Evolutionary conservation across 441 rosid species (phyloP), one percentile per base, ranked within the genome.

Genomic region (Erodium trifolium): DNA sequence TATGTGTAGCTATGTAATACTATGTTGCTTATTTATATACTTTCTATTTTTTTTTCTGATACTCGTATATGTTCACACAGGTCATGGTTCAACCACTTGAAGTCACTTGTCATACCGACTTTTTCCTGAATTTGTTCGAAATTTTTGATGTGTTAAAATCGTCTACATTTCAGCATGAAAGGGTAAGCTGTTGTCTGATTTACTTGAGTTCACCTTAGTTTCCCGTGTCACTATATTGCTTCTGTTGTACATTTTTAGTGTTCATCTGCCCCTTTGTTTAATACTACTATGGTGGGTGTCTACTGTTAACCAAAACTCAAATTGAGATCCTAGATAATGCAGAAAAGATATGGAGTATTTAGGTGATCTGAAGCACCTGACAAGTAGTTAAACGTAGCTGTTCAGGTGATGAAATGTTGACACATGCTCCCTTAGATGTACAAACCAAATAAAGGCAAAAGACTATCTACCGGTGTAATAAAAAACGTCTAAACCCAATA

Each of bases 161-260:
- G 68, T 79, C 86, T 75, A 82, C 81, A 67, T 89, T 88, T 82
- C 96, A 87, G 62, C 84, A 71, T 70, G 87, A 85, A 81, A 86
- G 94, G 81, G 97, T 94, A 82, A 83, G 93, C 70, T 71, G 17
- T 72, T 71, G 12, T 68, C 29, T 69, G 34, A 72, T 5, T 63
- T 43, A 35, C 57, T 27, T 63, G 41, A 43, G 68, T 35, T 13
- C 41, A 37, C 53, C 31, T 45, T 34, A 63, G 11, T 31, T 13
- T 62, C 18, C 41, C 39, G 4, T 34, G 19, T 14, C 66, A 34
- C 3, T 63, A 35, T 63, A n/a, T 63, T 63, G 1, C 43, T 31
- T n/a, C 19, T 63, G 43, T 18, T 41, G 12, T 47, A 3, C n/a
- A 47, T 12, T 11, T 47, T 13, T 47, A 1, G 53, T 47, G 53